These are phyloP conservation scores for Thalia dealbata DNA, from an alignment of 176 grass and related monocot genomes.

Conservation along the genomic window DNA sequence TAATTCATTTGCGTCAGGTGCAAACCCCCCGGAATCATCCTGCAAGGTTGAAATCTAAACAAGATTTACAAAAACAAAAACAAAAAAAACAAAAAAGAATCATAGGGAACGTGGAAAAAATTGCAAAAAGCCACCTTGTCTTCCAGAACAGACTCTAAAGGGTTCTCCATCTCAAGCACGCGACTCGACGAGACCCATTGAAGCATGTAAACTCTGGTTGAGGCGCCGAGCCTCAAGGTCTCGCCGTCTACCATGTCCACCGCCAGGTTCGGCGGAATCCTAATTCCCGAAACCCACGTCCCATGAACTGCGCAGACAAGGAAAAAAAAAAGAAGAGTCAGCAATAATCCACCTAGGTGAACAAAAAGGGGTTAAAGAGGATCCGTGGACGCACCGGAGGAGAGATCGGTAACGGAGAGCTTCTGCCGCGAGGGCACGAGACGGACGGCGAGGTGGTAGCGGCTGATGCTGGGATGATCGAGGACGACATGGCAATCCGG, in stretches of 20 bases:
- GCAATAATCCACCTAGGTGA: background rate
- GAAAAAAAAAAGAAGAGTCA: background rate
- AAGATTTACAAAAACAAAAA: background rate
- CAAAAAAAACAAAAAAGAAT: no score
- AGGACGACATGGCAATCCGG: constrained; percentile 65
- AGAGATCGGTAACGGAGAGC: constrained; percentile 57
- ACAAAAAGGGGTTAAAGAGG: background rate
- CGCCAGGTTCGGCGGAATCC: constrained; percentile 43
- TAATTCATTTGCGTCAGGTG: constrained; percentile 12
- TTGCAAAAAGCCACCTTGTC: constrained; percentile 50
- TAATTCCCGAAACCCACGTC: constrained; percentile 69
- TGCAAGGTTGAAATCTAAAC: background rate
- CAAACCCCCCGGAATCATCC: background rate
- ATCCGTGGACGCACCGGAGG: constrained; percentile 38
- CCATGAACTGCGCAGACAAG: constrained; percentile 54
- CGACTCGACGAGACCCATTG: constrained; percentile 59
- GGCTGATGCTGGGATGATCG: constrained; percentile 92
- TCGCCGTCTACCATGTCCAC: constrained; percentile 54
- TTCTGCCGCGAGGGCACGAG: constrained; percentile 26
- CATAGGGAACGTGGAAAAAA: background rate
- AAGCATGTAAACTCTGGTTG: constrained; percentile 65
- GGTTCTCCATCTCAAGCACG: constrained; percentile 61
- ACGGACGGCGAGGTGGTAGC: constrained; percentile 60
- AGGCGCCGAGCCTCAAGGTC: constrained; percentile 48
- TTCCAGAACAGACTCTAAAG: constrained; percentile 50